A percentile compares a stretch with the other conserved stretches of the same genome.
These are phyloP conservation scores for Physaria fendleri DNA, from an alignment of 345 rosid genomes.

Conservation along the genomic window DNA sequence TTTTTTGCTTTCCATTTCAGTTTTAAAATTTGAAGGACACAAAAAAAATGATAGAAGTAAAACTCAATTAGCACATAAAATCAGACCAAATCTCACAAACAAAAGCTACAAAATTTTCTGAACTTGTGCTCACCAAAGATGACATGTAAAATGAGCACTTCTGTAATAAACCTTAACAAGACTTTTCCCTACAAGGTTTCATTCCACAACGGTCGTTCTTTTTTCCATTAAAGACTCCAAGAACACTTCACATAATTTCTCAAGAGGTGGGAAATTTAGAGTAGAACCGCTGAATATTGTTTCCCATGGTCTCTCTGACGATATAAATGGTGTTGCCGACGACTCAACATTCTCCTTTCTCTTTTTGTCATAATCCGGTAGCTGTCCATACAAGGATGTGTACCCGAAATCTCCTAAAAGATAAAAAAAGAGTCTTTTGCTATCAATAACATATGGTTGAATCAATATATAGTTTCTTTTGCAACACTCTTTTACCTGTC, in stretches of 20 bases:
- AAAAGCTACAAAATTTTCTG: conserved; percentile 21
- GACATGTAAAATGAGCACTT: neutral
- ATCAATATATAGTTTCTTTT: neutral
- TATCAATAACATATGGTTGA: neutral
- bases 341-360: conserved; percentile 24
- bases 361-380: conserved; percentile 44
- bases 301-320: conserved; percentile 83
- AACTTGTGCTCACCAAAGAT: conserved; percentile 5
- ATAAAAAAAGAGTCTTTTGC: neutral
- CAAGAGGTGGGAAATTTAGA: conserved; percentile 75
- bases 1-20: too few species aligned
- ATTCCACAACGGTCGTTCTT: conserved; percentile 48
- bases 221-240: conserved; percentile 74
- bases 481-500: conserved; percentile 31
- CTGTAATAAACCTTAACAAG: conserved; percentile 6
- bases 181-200: conserved; percentile 15
- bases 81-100: conserved; percentile 1
- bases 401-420: conserved; percentile 52
- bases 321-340: conserved; percentile 31
- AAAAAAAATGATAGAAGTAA: too few species aligned
- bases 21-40: too few species aligned
- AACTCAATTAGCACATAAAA: too few species aligned
- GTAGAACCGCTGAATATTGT: conserved; percentile 74
- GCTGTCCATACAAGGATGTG: conserved; percentile 66
- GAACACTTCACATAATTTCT: conserved; percentile 61